Evolutionary conservation across 768 basidiomycete species (phyloP), one percentile per base, ranked within the genome.

Genomic region (Agrocybe chaxingu): DNA sequence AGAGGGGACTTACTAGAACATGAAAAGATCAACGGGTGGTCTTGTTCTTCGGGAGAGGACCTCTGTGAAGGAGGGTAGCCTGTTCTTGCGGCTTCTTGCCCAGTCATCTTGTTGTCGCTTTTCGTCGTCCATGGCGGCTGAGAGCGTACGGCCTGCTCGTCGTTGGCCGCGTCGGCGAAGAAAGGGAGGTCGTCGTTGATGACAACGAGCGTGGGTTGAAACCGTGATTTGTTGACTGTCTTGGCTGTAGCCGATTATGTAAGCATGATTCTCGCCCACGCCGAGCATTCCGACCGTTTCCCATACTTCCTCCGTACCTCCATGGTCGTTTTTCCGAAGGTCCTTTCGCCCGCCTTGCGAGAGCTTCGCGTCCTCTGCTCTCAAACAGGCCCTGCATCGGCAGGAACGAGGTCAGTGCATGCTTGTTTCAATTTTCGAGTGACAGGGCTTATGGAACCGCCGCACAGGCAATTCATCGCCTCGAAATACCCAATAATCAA

Each of bases 21-120:
- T 96, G 77, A 97, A 99, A 47, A 99, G 78, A 74, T 99, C 97
- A 31, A 99, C 92, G 13, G 97, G 97, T 0, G 97, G 92, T 53
- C 90, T 74, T 32, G 96, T 97, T 63, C 88, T 80, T 59, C 96
- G 79, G 13, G 89, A 89, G 29, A 98, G 79, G 42, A 98, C 94
- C 73, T 98, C 93, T 18, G 84, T 82, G 61, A 92, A 91, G 30
- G 90, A 85, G n/a, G 89, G 90, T 10, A 92, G 76, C 61, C 89
- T 81, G 63, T 89, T 81, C 71, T 78, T 78, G 67, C 89, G 81
- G 65, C 73, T 82, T 54, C 69, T 75, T 4, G 79, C 77, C 86
- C 84, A 88, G 59, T 91, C 89, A 68, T 91, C 87, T 57, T 87
- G 84, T 48, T 67, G 72, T 47, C 71, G 68, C 59, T 76, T 80